phyloP scores from a whole-genome alignment of 345 rosid species.

The Brassica napus region Da-Ae NC_063438.1:13341001-13341500 shows the following conservation, averaged over 20 bases:
- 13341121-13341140: constrained; percentile 98
- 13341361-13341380: neutral
- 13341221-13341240: constrained; percentile 76
- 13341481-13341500: neutral
- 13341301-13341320: constrained; percentile 2
- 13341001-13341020: neutral
- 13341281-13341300: constrained; percentile 89
- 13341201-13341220: constrained; percentile 96
- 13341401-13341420: too few relatives aligned
- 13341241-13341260: constrained; percentile 73
- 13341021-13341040: neutral
- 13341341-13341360: too few relatives aligned
- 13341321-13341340: neutral
- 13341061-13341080: constrained; percentile 98
- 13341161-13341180: constrained; percentile 97
- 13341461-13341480: neutral
- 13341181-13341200: constrained; percentile 97
- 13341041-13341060: constrained; percentile 45
- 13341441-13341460: neutral
- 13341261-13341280: constrained; percentile 93
- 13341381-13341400: too few relatives aligned
- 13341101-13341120: constrained; percentile 98
- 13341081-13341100: constrained; percentile 91
- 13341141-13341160: constrained; percentile 98
- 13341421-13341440: too few relatives aligned